These are phyloP conservation scores for Mycogone perniciosa DNA, from an alignment of 2,329 filamentous ascomycete genomes.

Conservation along the genomic window DNA sequence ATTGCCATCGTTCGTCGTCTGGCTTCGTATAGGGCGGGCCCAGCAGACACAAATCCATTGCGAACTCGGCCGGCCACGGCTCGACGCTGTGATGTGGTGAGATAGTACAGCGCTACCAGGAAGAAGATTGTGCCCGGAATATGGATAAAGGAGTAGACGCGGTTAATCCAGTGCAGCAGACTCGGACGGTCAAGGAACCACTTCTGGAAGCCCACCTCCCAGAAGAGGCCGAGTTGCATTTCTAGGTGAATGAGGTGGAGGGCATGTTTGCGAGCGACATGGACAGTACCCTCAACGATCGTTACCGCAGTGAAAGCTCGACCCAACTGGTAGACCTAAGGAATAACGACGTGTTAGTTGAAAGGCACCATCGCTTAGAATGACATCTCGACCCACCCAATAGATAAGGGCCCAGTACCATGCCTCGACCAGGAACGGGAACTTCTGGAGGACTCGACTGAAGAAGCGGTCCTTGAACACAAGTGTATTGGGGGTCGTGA, in stretches of 20 bases:
- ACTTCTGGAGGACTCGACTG: slow-evolving; percentile 53
- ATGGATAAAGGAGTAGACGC: slow-evolving; percentile 70
- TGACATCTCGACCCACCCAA: slow-evolving; percentile 50
- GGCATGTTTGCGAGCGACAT: slow-evolving; percentile 62
- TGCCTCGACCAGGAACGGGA: slow-evolving; percentile 67
- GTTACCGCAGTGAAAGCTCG: slow-evolving; percentile 66
- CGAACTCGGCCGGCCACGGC: slow-evolving; percentile 21
- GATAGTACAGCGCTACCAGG: slow-evolving; percentile 57
- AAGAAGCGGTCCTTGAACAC: slow-evolving; percentile 27
- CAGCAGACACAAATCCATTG: slow-evolving; percentile 28
- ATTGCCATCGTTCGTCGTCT: slow-evolving; percentile 55
- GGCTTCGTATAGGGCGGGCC: slow-evolving; percentile 46
- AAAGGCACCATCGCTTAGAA: not conserved
- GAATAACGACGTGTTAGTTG: not conserved
- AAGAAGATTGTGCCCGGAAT: slow-evolving; percentile 72
- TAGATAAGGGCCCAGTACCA: slow-evolving; percentile 76
- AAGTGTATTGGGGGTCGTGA: slow-evolving; percentile 28
- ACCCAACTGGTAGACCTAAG: slow-evolving; percentile 65
- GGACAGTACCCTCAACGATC: slow-evolving; percentile 60
- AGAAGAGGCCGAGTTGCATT: slow-evolving; percentile 56
- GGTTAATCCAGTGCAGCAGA: slow-evolving; percentile 63
- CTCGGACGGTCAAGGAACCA: slow-evolving; percentile 42
- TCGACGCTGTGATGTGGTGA: slow-evolving; percentile 56
- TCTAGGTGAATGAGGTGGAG: slow-evolving; percentile 63
- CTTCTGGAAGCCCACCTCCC: slow-evolving; percentile 55